Conservation (phyloP, 306 rosid genomes). For the Glycine tomentella region DNA sequence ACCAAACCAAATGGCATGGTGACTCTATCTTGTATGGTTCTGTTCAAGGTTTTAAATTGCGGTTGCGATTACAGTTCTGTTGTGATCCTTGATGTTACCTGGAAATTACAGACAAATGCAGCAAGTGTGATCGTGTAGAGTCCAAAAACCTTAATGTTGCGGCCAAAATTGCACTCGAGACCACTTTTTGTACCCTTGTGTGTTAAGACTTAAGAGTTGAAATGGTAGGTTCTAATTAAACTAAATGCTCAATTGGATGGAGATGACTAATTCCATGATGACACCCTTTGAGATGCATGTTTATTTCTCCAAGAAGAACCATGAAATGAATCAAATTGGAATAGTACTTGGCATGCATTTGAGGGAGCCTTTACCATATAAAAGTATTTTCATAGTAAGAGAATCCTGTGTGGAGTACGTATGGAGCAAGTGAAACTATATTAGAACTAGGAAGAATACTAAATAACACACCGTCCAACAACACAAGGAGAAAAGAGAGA, state of each 20-base stretch:
- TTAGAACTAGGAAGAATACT: constrained; percentile 44
- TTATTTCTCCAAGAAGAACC: neutral
- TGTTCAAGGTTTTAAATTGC: neutral
- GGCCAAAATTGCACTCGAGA: neutral
- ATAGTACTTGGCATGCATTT: constrained; percentile 26
- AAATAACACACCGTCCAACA: constrained; percentile 55
- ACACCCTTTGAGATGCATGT: constrained; percentile 11
- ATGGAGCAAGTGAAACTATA: constrained; percentile 58
- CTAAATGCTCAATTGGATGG: constrained; percentile 45
- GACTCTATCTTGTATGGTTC: constrained; percentile 36
- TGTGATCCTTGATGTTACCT: neutral
- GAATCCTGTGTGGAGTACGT: constrained; percentile 53
- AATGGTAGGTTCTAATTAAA: constrained; percentile 39
- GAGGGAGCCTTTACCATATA: constrained; percentile 30
- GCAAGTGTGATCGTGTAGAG: neutral
- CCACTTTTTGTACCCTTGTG: neutral
- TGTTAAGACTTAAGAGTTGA: constrained; percentile 20
- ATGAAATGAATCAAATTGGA: constrained; percentile 35
- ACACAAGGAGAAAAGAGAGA: constrained; percentile 31
- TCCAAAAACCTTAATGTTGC: neutral
- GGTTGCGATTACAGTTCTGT: neutral
- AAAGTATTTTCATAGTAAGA: constrained; percentile 40
- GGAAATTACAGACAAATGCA: neutral
- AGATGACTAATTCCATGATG: constrained; percentile 37
- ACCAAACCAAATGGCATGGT: constrained; percentile 85